These are phyloP conservation scores for Erodium moschatum DNA, from an alignment of 441 rosid species.

Conservation along the genomic window DNA sequence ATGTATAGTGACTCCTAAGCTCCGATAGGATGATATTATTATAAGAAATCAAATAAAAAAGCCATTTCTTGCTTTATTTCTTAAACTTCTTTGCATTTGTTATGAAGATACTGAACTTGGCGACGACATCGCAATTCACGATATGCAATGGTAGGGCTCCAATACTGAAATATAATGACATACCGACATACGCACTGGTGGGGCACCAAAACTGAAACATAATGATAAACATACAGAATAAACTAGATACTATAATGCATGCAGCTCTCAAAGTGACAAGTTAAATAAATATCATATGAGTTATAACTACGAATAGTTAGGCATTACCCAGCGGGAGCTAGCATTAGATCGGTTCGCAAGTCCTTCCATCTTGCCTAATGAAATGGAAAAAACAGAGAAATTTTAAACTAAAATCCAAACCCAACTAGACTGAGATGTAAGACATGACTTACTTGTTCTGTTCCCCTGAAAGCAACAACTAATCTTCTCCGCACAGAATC, in stretches of 20 bases:
- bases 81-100: not conserved
- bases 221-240: not conserved
- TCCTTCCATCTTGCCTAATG: constrained; percentile 84
- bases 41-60: not conserved
- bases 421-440: constrained; percentile 16
- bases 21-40: not conserved
- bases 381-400: constrained; percentile 21
- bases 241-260: constrained; percentile 1
- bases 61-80: not conserved
- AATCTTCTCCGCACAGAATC: constrained; percentile 69
- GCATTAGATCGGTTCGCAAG: constrained; percentile 79
- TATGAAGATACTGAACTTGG: not conserved
- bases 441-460: constrained; percentile 69
- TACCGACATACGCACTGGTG: not conserved
- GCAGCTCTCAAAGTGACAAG: not conserved
- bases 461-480: constrained; percentile 91
- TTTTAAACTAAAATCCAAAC: constrained; percentile 18
- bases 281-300: not conserved
- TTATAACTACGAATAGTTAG: constrained; percentile 3
- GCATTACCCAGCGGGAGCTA: constrained; percentile 79
- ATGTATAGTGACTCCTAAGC: not conserved
- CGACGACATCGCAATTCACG: not conserved
- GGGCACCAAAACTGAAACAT: constrained; percentile 4
- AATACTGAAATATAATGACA: too few relatives aligned
- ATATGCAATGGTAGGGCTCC: not conserved